A percentile compares a stretch with the other conserved stretches of the same genome.
phyloP scores from a whole-genome alignment of 2,329 filamentous ascomycete species.

The Gnomoniopsis smithogilvyi region DNA sequence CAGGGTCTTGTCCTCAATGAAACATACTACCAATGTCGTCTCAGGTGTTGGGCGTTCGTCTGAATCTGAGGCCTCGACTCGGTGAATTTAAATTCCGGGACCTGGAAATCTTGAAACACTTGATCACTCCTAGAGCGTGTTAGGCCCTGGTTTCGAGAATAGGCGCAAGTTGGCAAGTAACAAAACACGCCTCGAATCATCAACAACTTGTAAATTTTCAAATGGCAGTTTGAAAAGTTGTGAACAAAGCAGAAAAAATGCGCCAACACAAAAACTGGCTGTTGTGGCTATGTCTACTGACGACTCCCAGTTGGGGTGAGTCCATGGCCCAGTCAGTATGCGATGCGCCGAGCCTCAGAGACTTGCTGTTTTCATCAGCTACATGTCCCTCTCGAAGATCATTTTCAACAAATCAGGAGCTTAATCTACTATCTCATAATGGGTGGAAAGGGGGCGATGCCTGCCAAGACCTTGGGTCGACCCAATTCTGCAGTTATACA shows the following conservation, averaged over 20 bases:
- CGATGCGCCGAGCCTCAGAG: background rate
- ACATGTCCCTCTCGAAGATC: background rate
- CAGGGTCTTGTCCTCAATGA: background rate
- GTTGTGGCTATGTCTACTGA: background rate
- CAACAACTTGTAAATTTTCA: background rate
- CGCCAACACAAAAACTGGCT: background rate
- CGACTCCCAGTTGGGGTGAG: background rate
- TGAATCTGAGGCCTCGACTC: background rate
- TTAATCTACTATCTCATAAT: background rate
- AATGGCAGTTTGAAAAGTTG: background rate
- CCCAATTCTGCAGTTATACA: constrained; percentile 5
- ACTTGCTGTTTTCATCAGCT: background rate
- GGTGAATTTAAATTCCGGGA: background rate
- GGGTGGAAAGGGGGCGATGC: constrained; percentile 3
- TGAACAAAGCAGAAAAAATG: background rate
- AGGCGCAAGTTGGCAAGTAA: background rate
- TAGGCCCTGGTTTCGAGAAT: background rate
- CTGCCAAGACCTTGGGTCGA: background rate
- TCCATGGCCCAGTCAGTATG: background rate
- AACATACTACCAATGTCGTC: too few relatives aligned
- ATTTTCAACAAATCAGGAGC: background rate
- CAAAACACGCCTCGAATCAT: background rate
- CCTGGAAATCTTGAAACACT: background rate
- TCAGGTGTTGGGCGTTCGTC: background rate
- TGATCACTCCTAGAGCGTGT: background rate